Evolutionary conservation across 176 grass and related monocot genomes (phyloP).

Genomic region (Puya raimondii): DNA sequence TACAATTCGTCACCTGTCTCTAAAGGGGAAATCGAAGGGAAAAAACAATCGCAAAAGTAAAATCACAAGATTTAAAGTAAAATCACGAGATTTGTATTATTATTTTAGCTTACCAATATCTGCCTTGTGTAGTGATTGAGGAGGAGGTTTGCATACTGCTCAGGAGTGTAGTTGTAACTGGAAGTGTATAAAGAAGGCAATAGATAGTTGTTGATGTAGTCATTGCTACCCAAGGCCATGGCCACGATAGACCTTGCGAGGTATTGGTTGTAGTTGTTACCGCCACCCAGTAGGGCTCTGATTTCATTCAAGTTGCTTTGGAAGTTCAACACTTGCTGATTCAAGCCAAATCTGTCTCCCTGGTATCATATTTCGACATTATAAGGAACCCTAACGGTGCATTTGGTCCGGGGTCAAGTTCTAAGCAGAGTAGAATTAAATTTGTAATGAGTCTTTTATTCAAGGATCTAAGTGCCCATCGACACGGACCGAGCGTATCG

Average conservation of each 20-base stretch:
- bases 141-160: constrained; percentile 29
- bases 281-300: constrained; percentile 15
- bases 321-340: constrained; percentile 39
- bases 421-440: too few relatives aligned
- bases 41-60: not conserved
- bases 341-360: constrained; percentile 39
- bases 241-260: constrained; percentile 30
- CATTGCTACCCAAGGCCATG: constrained; percentile 39
- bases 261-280: constrained; percentile 5
- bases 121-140: constrained; percentile 38
- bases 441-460: too few relatives aligned
- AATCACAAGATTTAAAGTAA: not conserved
- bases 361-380: constrained; percentile 6
- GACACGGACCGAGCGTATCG: too few relatives aligned
- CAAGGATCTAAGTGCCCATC: too few relatives aligned
- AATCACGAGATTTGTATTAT: not conserved
- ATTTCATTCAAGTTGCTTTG: constrained; percentile 25
- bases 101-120: constrained; percentile 6
- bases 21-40: not conserved
- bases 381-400: not conserved
- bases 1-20: too few relatives aligned
- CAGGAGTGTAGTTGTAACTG: constrained; percentile 22
- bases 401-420: too few relatives aligned
- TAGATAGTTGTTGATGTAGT: constrained; percentile 40
- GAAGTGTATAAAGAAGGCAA: constrained; percentile 31